Evolutionary conservation across 257 asterid genomes (phyloP).

Genomic region (Plantago ovata): DNA sequence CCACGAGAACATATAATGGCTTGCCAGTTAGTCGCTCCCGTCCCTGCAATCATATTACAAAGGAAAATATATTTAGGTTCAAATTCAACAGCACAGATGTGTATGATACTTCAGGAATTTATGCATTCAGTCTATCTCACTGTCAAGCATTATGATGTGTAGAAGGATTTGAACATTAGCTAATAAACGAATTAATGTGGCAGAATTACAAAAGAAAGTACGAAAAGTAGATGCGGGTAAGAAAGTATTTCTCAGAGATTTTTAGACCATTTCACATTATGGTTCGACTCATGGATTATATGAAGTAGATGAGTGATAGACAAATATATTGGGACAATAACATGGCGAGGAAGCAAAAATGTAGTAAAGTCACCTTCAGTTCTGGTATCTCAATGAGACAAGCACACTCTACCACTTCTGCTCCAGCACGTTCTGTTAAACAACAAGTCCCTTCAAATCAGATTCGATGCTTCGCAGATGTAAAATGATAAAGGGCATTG

Average conservation of each 20-base stretch:
- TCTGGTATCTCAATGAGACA: slow-evolving; percentile 78
- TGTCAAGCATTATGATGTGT: too few relatives aligned
- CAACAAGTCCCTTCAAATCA: slow-evolving; percentile 20
- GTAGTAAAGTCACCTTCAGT: slow-evolving; percentile 39
- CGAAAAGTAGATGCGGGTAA: too few relatives aligned
- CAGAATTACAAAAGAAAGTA: too few relatives aligned
- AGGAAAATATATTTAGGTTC: neutral
- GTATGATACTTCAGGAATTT: too few relatives aligned
- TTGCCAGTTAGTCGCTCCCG: slow-evolving; percentile 63
- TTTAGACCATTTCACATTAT: too few relatives aligned
- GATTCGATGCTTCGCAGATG: neutral
- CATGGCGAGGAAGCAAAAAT: neutral
- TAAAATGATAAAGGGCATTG: neutral
- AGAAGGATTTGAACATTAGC: too few relatives aligned
- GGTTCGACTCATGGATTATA: too few relatives aligned
- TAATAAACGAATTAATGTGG: too few relatives aligned
- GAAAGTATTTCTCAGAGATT: too few relatives aligned
- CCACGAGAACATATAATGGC: slow-evolving; percentile 70
- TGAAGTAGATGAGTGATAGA: neutral
- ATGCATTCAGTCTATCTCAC: too few relatives aligned
- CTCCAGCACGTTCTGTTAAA: slow-evolving; percentile 62
- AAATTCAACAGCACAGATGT: neutral
- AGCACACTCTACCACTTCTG: slow-evolving; percentile 78
- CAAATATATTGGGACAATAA: neutral
- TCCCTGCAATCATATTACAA: slow-evolving; percentile 37